Evolutionary conservation across 2,329 filamentous ascomycete genomes (phyloP), one percentile per base, ranked within the genome.

Genomic region (Exophiala sp.): DNA sequence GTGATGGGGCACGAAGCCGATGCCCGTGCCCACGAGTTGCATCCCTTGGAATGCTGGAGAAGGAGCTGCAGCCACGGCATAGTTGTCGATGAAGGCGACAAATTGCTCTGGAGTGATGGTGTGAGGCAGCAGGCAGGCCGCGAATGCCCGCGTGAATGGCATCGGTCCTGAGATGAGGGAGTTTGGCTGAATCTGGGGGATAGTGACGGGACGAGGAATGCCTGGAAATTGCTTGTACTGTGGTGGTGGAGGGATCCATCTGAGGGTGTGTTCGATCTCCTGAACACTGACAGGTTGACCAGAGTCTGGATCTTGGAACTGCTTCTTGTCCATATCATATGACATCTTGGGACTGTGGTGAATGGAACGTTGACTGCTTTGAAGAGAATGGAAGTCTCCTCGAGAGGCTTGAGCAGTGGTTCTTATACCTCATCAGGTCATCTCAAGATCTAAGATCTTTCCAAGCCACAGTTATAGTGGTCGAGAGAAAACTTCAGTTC

Each of bases 11-110:
- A 59, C 53, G 5, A 51, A 44, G 14, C 58, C 58, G 7, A 61
- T 11, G 14, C 53, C 50, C 11, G 24, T 35, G 11, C 58, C 47
- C 11, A 46, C 53, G 2, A 46, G 42, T 14, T 59, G 39, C 6
- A 51, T 21, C 5, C 40, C 49, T 41, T 50, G 34, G 39, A 61
- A 47, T 5, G 54, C 40, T 3, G 58, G 55, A 2, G 52, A 47
- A 14, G 52, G 52, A 6, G 56, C 50, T 21, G 43, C 53, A 1
- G 53, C 58, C 2, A 61, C 47, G n/a, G 21, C 20, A 1, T 59
- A 38, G 8, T 47, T 57, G 48, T 61, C 58, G 18, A 61, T 53
- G 33, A 61, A 61, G 2, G 43, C 52, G n/a, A 59, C 35, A 29
- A 61, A 59, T 2, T 57, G 43, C 5, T 35, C 16, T 24, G 51